These are phyloP conservation scores for Blastobotrys petasosporus DNA, from an alignment of 1,139 yeast species.

Conservation along the genomic window DNA sequence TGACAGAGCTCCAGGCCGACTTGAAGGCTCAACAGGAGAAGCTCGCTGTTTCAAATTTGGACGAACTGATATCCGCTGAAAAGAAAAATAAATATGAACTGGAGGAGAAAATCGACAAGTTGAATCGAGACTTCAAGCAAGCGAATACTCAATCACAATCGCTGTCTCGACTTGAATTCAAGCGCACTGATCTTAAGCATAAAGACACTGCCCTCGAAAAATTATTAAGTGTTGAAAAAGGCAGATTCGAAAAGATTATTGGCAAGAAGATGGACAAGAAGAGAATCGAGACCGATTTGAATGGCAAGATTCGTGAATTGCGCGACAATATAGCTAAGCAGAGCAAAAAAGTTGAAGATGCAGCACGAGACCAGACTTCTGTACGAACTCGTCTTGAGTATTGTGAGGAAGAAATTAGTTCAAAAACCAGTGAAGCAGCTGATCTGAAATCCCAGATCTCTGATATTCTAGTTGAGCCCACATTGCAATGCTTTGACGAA, in stretches of 20 bases:
- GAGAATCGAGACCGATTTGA: slow-evolving; percentile 16
- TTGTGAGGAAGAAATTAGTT: neutral
- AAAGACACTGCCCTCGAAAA: slow-evolving; percentile 28
- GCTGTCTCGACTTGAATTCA: slow-evolving; percentile 45
- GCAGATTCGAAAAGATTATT: slow-evolving; percentile 3
- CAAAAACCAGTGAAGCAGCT: neutral
- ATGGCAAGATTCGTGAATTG: slow-evolving; percentile 10
- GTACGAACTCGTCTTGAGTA: neutral
- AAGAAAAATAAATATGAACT: slow-evolving; percentile 39
- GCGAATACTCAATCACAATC: slow-evolving; percentile 56
- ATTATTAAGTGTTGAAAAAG: neutral
- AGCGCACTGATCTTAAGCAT: slow-evolving; percentile 37
- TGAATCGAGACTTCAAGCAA: slow-evolving; percentile 45
- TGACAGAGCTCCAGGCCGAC: slow-evolving; percentile 36
- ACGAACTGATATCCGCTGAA: slow-evolving; percentile 37
- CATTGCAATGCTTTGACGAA: neutral
- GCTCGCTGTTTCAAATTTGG: slow-evolving; percentile 32
- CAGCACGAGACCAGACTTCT: neutral
- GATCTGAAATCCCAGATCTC: neutral
- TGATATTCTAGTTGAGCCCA: neutral
- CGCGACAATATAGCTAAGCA: slow-evolving; percentile 4
- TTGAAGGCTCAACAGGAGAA: slow-evolving; percentile 11
- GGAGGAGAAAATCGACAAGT: slow-evolving; percentile 51
- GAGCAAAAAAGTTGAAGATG: neutral
- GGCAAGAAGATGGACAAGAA: slow-evolving; percentile 1